These are phyloP conservation scores for Chaetomium globosum DNA, from an alignment of 2,329 filamentous ascomycete species.

Conservation along the genomic window DNA sequence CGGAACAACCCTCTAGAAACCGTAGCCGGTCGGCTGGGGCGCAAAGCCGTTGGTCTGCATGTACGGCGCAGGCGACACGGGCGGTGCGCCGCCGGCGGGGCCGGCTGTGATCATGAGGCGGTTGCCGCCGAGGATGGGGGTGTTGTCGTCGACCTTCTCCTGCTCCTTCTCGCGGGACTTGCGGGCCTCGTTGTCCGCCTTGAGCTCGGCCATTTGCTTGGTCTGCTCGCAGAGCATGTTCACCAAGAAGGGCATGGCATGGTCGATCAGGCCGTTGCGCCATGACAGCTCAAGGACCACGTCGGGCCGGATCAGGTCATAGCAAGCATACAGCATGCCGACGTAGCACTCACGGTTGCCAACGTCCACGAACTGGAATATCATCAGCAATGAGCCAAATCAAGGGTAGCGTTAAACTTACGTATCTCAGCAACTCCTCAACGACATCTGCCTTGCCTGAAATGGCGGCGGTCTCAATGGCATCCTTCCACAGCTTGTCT, in stretches of 20 bases:
- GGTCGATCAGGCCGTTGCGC: slow-evolving; percentile 92
- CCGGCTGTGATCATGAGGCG: slow-evolving; percentile 96
- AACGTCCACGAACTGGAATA: slow-evolving; percentile 88
- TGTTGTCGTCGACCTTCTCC: slow-evolving; percentile 87
- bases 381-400: slow-evolving; percentile 40
- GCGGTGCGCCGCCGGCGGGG: slow-evolving; percentile 59
- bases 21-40: slow-evolving; percentile 82
- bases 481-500: slow-evolving; percentile 99
- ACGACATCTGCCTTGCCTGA: slow-evolving; percentile 90
- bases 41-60: slow-evolving; percentile 84
- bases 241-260: slow-evolving; percentile 99
- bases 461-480: slow-evolving; percentile 94
- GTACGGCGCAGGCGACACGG: slow-evolving; percentile 64
- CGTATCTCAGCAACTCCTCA: slow-evolving; percentile 93
- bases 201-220: slow-evolving; percentile 77
- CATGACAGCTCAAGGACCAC: slow-evolving; percentile 94
- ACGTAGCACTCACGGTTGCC: slow-evolving; percentile 99
- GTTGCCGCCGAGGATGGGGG: slow-evolving; percentile 85
- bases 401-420: slow-evolving; percentile 60
- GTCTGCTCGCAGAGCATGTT: slow-evolving; percentile 94
- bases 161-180: slow-evolving; percentile 46
- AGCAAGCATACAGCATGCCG: slow-evolving; percentile 99
- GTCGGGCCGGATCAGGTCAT: slow-evolving; percentile 92
- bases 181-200: slow-evolving; percentile 85
- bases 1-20: slow-evolving; percentile 51